Evolutionary conservation across 345 rosid species (phyloP).

Genomic region (Euphorbia pulcherrima): DNA sequence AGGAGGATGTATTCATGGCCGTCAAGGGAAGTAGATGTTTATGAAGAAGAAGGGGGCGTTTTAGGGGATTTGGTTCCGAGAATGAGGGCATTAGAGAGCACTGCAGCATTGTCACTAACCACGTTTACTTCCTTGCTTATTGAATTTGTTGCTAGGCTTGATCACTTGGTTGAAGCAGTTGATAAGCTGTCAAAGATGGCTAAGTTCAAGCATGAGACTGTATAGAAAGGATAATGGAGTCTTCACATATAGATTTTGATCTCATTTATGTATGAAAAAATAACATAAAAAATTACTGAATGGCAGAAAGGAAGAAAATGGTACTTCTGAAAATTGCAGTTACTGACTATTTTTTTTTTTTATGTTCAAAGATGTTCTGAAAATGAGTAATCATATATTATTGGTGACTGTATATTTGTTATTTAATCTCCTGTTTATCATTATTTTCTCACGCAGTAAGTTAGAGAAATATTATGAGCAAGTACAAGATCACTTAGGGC

Average conservation of each 20-base stretch:
- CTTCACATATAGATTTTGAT: slow-evolving; percentile 9
- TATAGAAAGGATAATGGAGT: slow-evolving; percentile 10
- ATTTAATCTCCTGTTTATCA: no score
- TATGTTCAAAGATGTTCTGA: neutral
- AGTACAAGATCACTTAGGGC: no score
- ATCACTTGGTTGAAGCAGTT: slow-evolving; percentile 60
- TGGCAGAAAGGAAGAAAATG: neutral
- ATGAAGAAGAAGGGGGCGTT: slow-evolving; percentile 44
- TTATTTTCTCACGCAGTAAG: no score
- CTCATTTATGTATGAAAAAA: neutral
- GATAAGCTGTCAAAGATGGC: slow-evolving; percentile 54
- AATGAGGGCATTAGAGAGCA: slow-evolving; percentile 57
- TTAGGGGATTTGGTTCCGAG: slow-evolving; percentile 29
- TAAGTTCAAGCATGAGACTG: slow-evolving; percentile 38
- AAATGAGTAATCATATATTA: neutral
- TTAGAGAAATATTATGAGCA: no score
- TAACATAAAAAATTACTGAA: no score
- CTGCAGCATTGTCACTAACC: slow-evolving; percentile 53
- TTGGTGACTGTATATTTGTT: no score
- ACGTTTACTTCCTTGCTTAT: slow-evolving; percentile 57
- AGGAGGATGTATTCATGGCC: slow-evolving; percentile 62
- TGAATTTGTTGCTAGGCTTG: slow-evolving; percentile 61
- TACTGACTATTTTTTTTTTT: neutral
- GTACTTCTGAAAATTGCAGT: neutral
- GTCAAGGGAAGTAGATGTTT: slow-evolving; percentile 48